Percentiles rank a stretch among this genome's conserved stretches.
Conservation (phyloP, 2,329 filamentous ascomycete genomes). For the Neoscytalidium dimidiatum region DNA sequence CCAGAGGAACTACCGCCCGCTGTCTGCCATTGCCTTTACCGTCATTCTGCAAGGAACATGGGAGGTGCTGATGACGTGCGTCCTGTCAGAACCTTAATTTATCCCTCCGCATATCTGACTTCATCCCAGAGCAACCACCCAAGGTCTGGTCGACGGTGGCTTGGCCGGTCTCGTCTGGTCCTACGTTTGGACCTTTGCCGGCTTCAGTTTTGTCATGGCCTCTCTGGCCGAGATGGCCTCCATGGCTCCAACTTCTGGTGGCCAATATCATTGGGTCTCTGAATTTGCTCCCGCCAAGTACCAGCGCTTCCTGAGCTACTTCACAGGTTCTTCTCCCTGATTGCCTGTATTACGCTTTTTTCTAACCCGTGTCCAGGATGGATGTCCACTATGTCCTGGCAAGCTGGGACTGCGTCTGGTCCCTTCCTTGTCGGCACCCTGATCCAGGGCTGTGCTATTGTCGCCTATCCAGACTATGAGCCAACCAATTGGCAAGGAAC, state of each 20-base stretch:
- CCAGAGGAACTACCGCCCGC: slow-evolving; percentile 52
- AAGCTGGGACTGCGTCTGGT: slow-evolving; percentile 51
- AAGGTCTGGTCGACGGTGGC: slow-evolving; percentile 21
- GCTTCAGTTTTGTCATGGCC: slow-evolving; percentile 27
- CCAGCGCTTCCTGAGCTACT: slow-evolving; percentile 22
- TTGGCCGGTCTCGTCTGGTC: slow-evolving; percentile 25
- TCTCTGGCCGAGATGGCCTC: slow-evolving; percentile 24
- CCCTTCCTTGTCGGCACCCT: slow-evolving; percentile 51
- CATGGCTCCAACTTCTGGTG: slow-evolving; percentile 21
- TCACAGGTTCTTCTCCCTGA: slow-evolving; percentile 20
- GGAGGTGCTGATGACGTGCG: slow-evolving; percentile 50
- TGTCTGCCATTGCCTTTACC: slow-evolving; percentile 55
- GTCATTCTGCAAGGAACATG: slow-evolving; percentile 57
- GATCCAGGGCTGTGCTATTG: slow-evolving; percentile 47
- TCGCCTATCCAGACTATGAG: slow-evolving; percentile 45
- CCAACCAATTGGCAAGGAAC: slow-evolving; percentile 52
- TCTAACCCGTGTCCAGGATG: slow-evolving; percentile 37
- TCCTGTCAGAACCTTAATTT: not conserved
- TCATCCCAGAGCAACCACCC: slow-evolving; percentile 8
- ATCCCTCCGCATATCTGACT: not conserved
- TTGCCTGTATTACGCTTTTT: not conserved
- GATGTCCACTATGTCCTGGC: slow-evolving; percentile 54
- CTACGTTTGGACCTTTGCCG: slow-evolving; percentile 37
- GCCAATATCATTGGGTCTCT: slow-evolving; percentile 21
- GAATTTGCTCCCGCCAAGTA: slow-evolving; percentile 22